Percentiles rank a stretch among this genome's conserved stretches.
phyloP scores from a whole-genome alignment of 305 asterid species.

The Striga hermonthica region DNA sequence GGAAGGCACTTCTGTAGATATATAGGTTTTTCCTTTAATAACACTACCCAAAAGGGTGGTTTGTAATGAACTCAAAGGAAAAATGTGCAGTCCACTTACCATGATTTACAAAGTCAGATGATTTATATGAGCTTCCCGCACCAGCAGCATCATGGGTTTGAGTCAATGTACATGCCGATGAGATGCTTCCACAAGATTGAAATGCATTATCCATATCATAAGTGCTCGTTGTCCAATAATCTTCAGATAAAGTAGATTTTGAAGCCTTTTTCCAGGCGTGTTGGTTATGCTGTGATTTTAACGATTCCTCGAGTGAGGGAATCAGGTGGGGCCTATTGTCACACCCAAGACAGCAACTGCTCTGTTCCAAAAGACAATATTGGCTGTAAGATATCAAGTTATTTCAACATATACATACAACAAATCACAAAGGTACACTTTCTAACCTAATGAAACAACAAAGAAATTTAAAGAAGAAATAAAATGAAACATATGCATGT shows the following conservation, averaged over 20 bases:
- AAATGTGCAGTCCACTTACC: slow-evolving; percentile 31
- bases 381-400: slow-evolving; percentile 39
- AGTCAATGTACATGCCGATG: slow-evolving; percentile 49
- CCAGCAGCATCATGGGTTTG: slow-evolving; percentile 47
- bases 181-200: slow-evolving; percentile 60
- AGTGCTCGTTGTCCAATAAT: slow-evolving; percentile 58
- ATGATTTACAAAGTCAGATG: slow-evolving; percentile 44
- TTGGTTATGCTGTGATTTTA: slow-evolving; percentile 34
- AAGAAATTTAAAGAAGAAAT: neutral
- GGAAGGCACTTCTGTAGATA: neutral
- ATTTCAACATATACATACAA: neutral
- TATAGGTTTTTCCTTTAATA: neutral
- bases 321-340: slow-evolving; percentile 44
- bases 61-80: neutral
- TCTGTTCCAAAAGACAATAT: slow-evolving; percentile 62
- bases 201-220: slow-evolving; percentile 55
- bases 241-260: slow-evolving; percentile 44
- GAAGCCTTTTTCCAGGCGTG: slow-evolving; percentile 26
- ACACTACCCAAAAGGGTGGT: neutral
- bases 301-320: slow-evolving; percentile 33
- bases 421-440: neutral
- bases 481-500: no score
- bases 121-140: slow-evolving; percentile 34
- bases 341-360: slow-evolving; percentile 88
- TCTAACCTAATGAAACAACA: neutral